Percentiles rank a stretch among this genome's conserved stretches.
Conservation (phyloP, 2,329 filamentous ascomycete species). For the Fusarium sp. region DNA sequence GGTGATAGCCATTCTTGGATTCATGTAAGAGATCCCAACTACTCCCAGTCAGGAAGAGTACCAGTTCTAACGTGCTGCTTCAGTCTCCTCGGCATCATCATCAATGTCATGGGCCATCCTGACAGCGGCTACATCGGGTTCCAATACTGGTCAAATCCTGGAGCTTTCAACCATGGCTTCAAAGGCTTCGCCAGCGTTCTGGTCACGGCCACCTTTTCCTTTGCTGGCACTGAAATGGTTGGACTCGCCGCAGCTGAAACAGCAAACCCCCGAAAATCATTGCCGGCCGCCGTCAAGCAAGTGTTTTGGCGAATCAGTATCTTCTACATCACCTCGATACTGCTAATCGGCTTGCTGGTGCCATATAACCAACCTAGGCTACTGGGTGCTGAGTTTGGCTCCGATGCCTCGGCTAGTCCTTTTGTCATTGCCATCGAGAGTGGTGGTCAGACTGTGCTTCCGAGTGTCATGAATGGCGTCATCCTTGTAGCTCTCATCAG, state of each 20-base stretch:
- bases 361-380: conserved; percentile 75
- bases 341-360: conserved; percentile 83
- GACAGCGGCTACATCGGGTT: conserved; percentile 81
- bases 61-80: conserved; percentile 8
- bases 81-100: conserved; percentile 83
- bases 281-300: conserved; percentile 89
- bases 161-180: conserved; percentile 84
- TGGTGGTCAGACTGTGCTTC: conserved; percentile 81
- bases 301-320: conserved; percentile 93
- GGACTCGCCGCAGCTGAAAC: conserved; percentile 82
- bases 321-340: conserved; percentile 87
- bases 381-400: conserved; percentile 62
- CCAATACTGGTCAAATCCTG: conserved; percentile 78
- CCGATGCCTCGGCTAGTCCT: conserved; percentile 81
- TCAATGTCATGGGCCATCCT: conserved; percentile 83
- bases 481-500: conserved; percentile 92
- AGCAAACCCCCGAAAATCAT: conserved; percentile 78
- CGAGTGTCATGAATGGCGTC: conserved; percentile 92
- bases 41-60: background rate
- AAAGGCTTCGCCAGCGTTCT: conserved; percentile 83
- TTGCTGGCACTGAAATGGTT: conserved; percentile 79
- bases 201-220: conserved; percentile 79
- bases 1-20: conserved; percentile 84
- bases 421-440: conserved; percentile 93
- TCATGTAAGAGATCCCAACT: conserved; percentile 70